phyloP scores from a whole-genome alignment of 495 filamentous ascomycete genomes.

The Hypomontagnella submonticulosa region DNA sequence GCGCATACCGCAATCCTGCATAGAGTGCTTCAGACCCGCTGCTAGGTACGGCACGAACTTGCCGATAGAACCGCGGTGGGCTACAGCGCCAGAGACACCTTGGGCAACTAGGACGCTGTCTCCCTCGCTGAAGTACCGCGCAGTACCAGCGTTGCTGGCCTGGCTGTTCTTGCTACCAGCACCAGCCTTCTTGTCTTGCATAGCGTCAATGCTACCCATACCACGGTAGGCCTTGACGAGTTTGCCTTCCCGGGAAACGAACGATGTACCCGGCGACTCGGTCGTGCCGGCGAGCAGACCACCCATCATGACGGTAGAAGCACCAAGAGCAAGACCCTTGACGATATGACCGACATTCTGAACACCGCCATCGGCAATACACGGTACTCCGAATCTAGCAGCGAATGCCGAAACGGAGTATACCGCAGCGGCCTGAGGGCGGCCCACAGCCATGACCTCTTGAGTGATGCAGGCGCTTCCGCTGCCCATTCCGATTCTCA shows the following conservation, averaged over 20 bases:
- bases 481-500: constrained; percentile 98
- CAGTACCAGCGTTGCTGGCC: constrained; percentile 93
- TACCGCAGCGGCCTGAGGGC: constrained; percentile 92
- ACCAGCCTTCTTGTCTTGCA: constrained; percentile 98
- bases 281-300: constrained; percentile 96
- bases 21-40: constrained; percentile 93
- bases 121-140: constrained; percentile 98
- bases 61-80: constrained; percentile 76
- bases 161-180: constrained; percentile 73
- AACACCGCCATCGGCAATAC: constrained; percentile 96
- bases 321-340: constrained; percentile 94
- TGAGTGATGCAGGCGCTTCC: constrained; percentile 99
- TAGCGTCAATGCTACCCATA: constrained; percentile 98
- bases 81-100: constrained; percentile 82
- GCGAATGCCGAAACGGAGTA: constrained; percentile 90
- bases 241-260: constrained; percentile 92
- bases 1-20: constrained; percentile 92
- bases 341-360: constrained; percentile 99
- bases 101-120: constrained; percentile 94
- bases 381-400: constrained; percentile 92
- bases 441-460: constrained; percentile 98
- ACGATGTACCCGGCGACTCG: constrained; percentile 96
- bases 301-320: constrained; percentile 99
- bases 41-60: constrained; percentile 97
- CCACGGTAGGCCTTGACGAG: constrained; percentile 99